Conservation (phyloP, 169 alveolate genomes). For the Cyclospora cayetanensis region DNA sequence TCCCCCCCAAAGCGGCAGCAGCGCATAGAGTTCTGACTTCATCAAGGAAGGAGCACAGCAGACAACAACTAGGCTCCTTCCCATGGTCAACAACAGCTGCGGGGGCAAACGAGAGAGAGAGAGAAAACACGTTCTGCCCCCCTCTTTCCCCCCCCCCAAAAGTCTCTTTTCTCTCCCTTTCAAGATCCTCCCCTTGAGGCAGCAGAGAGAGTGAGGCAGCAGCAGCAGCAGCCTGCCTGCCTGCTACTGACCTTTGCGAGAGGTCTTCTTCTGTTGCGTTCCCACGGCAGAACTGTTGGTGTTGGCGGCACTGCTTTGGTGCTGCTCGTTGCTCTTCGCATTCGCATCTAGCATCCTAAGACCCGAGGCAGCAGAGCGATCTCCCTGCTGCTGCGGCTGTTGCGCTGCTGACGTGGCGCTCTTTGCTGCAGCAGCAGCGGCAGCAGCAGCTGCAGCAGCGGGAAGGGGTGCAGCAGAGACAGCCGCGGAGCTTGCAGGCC, state of each 20-base stretch:
- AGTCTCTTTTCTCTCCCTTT: no score
- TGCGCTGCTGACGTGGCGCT: neutral
- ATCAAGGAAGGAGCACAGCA: no score
- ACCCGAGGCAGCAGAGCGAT: neutral
- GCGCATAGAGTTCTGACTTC: no score
- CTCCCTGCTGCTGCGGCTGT: neutral
- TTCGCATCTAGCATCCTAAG: neutral
- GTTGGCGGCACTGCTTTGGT: neutral
- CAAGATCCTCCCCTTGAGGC: no score
- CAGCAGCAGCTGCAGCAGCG: neutral
- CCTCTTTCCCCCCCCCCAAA: no score
- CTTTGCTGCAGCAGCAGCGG: neutral
- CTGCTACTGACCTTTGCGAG: constrained; percentile 7
- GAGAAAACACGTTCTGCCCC: no score
- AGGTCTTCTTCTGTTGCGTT: neutral
- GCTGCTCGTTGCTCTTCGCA: neutral
- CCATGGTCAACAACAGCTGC: no score
- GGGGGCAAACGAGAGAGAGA: no score
- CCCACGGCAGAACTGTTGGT: neutral
- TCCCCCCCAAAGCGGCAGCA: no score
- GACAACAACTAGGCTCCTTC: no score
- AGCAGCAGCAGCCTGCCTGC: neutral
- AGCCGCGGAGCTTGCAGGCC: no score
- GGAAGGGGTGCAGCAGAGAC: neutral
- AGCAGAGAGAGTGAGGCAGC: neutral